Conservation (phyloP, 371 early-diverging fungal species). For the Thermomucor indicae-seudaticae region DNA sequence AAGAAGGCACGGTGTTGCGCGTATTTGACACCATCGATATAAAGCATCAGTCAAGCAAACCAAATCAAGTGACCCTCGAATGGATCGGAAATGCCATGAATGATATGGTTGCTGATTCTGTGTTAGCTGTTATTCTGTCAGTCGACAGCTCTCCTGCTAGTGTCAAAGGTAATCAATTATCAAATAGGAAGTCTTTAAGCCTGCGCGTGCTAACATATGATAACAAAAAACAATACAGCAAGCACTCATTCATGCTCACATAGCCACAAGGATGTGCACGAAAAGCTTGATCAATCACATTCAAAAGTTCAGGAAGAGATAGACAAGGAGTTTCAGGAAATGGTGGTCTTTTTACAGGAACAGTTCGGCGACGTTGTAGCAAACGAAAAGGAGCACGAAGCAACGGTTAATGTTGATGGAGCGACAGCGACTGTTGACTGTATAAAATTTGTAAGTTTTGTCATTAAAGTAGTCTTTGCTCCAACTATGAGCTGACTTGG, state of each 20-base stretch:
- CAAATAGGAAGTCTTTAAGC: neutral
- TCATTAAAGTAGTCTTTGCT: neutral
- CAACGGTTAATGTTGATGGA: constrained; percentile 42
- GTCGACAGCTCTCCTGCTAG: constrained; percentile 89
- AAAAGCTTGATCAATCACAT: neutral
- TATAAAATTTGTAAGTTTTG: constrained; percentile 34
- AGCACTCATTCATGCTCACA: constrained; percentile 40
- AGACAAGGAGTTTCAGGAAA: constrained; percentile 27
- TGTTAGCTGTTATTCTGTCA: constrained; percentile 80
- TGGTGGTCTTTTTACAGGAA: constrained; percentile 34
- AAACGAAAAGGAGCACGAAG: constrained; percentile 36
- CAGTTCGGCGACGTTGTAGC: constrained; percentile 37
- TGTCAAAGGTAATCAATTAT: constrained; percentile 65
- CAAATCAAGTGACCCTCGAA: constrained; percentile 70
- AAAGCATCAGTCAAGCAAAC: constrained; percentile 41
- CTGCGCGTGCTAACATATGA: neutral
- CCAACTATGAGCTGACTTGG: neutral
- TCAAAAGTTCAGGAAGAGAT: constrained; percentile 18
- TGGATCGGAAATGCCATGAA: constrained; percentile 92
- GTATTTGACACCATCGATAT: constrained; percentile 84
- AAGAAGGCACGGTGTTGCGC: constrained; percentile 39
- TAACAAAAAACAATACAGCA: no score
- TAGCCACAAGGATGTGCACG: constrained; percentile 10
- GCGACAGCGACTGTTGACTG: constrained; percentile 41
- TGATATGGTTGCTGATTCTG: constrained; percentile 96